A percentile compares a stretch with the other conserved stretches of the same genome.
Conservation (phyloP, 768 basidiomycete genomes). For the Mycena latifolia region DNA sequence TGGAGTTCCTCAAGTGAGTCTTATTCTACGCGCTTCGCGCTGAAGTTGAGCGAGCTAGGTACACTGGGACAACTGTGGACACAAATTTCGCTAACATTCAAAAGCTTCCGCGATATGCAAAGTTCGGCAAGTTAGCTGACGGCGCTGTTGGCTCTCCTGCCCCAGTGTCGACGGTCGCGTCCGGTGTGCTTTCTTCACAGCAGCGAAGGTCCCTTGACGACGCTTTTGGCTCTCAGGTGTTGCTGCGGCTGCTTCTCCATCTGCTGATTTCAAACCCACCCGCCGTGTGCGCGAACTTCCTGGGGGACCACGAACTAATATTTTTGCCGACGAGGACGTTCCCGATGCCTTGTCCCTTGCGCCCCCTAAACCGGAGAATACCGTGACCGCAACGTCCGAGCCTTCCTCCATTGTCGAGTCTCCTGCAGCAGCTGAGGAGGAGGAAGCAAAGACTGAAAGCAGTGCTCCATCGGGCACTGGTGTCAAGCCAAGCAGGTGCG, state of each 20-base stretch:
- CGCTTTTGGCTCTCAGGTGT: constrained; percentile 18
- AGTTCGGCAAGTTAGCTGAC: constrained; percentile 70
- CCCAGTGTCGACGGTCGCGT: constrained; percentile 19
- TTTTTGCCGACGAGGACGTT: constrained; percentile 60
- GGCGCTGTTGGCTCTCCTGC: constrained; percentile 30
- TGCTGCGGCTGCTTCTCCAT: constrained; percentile 38
- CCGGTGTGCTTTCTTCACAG: constrained; percentile 9
- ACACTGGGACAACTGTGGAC: constrained; percentile 78
- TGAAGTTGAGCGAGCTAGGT: constrained; percentile 10
- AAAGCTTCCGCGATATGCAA: constrained; percentile 81
- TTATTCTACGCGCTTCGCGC: not conserved
- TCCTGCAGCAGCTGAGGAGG: constrained; percentile 33
- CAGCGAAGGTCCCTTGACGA: constrained; percentile 5
- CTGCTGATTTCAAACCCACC: constrained; percentile 61
- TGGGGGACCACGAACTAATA: constrained; percentile 63
- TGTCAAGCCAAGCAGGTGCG: constrained; percentile 64
- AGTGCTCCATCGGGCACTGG: constrained; percentile 38
- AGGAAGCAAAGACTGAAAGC: constrained; percentile 33
- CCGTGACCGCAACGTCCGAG: not conserved
- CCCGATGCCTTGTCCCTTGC: constrained; percentile 73
- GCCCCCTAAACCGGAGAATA: constrained; percentile 51
- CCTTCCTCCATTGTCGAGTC: constrained; percentile 5
- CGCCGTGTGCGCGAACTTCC: constrained; percentile 70
- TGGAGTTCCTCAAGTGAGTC: constrained; percentile 83
- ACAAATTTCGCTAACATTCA: constrained; percentile 79